Conservation (phyloP, 768 basidiomycete genomes). For the Tylopilus sp. region DNA sequence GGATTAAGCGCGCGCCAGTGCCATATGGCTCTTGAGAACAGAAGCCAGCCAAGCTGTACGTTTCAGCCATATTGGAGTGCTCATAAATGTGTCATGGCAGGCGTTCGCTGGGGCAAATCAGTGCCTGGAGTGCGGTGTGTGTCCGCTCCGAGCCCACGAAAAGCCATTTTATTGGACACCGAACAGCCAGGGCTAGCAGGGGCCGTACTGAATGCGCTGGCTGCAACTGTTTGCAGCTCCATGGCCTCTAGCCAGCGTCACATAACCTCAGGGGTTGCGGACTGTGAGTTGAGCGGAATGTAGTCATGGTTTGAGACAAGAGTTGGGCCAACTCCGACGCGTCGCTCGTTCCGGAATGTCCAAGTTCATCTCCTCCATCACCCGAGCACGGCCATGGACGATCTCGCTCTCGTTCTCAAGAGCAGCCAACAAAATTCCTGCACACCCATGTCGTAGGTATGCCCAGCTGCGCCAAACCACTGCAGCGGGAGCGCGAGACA, state of each 20-base stretch:
- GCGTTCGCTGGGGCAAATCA: background rate
- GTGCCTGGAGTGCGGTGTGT: background rate
- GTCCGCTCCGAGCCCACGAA: background rate
- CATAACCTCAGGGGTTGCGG: background rate
- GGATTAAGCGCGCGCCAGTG: background rate
- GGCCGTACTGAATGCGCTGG: too few species aligned
- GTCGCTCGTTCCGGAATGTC: slow-evolving; percentile 13
- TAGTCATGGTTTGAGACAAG: background rate
- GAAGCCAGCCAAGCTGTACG: background rate
- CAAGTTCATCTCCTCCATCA: slow-evolving; percentile 20
- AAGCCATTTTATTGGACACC: too few species aligned
- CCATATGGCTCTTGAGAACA: background rate
- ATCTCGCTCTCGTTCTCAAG: slow-evolving; percentile 1
- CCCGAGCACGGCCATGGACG: slow-evolving; percentile 17
- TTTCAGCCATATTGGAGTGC: background rate
- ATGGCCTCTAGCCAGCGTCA: too few species aligned
- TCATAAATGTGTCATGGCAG: background rate
- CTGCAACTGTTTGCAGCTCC: too few species aligned
- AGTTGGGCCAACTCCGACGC: background rate
- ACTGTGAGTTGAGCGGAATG: background rate
- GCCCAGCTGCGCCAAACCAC: slow-evolving; percentile 18
- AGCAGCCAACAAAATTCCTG: background rate
- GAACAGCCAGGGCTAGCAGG: too few species aligned
- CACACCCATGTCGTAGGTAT: slow-evolving; percentile 13
- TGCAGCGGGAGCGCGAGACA: slow-evolving; percentile 30